phyloP scores from a whole-genome alignment of 1,139 yeast genomes.

The Scheffersomyces illinoinensis region DNA sequence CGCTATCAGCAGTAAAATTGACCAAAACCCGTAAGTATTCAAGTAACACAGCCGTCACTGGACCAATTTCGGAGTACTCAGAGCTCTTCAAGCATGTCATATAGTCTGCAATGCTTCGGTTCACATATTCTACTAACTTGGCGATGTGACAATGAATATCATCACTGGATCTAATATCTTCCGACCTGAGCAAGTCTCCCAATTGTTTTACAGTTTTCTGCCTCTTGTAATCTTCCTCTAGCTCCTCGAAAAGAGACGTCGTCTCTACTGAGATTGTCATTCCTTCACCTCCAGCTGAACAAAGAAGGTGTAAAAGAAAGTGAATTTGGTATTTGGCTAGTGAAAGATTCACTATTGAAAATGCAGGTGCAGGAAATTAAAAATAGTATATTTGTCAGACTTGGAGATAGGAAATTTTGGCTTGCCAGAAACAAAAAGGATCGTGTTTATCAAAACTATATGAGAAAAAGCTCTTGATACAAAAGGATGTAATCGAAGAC shows the following conservation, averaged over 20 bases:
- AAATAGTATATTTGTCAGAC: neutral
- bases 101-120: slow-evolving; percentile 8
- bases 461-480: too few relatives aligned
- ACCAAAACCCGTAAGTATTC: slow-evolving; percentile 31
- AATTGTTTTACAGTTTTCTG: neutral
- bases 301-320: neutral
- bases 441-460: too few relatives aligned
- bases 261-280: neutral
- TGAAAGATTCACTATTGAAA: neutral
- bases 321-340: neutral
- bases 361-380: neutral
- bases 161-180: neutral
- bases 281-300: neutral
- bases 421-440: neutral
- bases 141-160: slow-evolving; percentile 7
- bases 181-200: neutral
- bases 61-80: neutral
- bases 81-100: neutral
- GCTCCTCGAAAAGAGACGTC: neutral
- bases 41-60: slow-evolving; percentile 5
- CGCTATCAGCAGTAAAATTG: slow-evolving; percentile 40
- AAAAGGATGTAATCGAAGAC: too few relatives aligned
- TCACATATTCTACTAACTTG: slow-evolving; percentile 7
- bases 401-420: neutral
- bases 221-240: neutral